A percentile compares a stretch with the other conserved stretches of the same genome.
These are phyloP conservation scores for Fusarium citri DNA, from an alignment of 2,329 filamentous ascomycete species.

Conservation along the genomic window DNA sequence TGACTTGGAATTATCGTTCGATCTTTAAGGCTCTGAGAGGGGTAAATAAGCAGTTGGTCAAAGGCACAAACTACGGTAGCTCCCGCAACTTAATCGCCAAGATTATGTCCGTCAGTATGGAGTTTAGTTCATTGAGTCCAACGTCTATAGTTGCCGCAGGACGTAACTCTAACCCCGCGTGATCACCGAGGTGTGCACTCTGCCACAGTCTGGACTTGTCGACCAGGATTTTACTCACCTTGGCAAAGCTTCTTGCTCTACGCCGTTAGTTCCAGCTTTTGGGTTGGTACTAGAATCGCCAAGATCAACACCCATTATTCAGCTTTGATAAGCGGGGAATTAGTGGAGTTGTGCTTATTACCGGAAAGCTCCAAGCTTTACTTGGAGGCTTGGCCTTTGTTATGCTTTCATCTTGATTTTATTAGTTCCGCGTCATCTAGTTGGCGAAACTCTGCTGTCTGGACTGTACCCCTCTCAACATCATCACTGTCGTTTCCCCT, in stretches of 20 bases:
- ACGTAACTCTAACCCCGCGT: neutral
- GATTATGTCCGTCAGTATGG: neutral
- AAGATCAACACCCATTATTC: neutral
- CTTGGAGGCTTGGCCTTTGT: neutral
- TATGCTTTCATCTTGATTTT: neutral
- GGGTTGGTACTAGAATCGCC: neutral
- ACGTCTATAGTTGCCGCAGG: neutral
- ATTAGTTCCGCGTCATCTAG: neutral
- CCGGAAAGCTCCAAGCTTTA: neutral
- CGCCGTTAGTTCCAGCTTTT: neutral
- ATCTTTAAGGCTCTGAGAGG: neutral
- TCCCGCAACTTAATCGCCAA: constrained; percentile 4
- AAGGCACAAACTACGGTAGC: neutral
- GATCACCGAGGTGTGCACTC: constrained; percentile 8
- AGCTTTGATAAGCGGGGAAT: constrained; percentile 1
- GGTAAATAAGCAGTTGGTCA: constrained; percentile 14
- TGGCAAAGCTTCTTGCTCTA: neutral
- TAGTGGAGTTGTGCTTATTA: neutral
- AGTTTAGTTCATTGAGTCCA: neutral
- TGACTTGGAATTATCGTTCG: neutral
- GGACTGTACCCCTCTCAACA: neutral
- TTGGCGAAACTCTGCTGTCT: neutral
- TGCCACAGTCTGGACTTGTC: neutral
- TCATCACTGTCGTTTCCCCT: neutral
- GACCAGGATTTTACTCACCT: neutral